phyloP scores from a whole-genome alignment of 2,329 filamentous ascomycete genomes.

The Xenoacremonium recifei region DNA sequence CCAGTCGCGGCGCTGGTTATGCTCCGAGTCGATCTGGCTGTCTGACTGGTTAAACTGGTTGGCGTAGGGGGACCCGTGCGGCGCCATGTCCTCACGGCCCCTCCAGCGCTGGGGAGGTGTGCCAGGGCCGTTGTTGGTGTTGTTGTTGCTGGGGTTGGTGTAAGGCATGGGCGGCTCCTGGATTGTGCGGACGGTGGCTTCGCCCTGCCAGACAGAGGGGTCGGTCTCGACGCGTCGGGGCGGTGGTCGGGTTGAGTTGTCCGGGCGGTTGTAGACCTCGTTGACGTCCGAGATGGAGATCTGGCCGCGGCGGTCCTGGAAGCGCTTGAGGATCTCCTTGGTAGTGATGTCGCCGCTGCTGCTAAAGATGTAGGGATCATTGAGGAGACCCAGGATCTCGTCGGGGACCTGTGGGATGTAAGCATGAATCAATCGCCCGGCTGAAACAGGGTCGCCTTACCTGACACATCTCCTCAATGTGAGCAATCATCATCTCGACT shows the following conservation, averaged over 20 bases:
- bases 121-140: conserved; percentile 36
- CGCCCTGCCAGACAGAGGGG: conserved; percentile 77
- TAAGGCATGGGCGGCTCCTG: conserved; percentile 53
- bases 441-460: conserved; percentile 53
- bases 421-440: conserved; percentile 8
- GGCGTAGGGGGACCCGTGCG: conserved; percentile 38
- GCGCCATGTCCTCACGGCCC: conserved; percentile 40
- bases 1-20: conserved; percentile 52
- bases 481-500: conserved; percentile 85
- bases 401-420: conserved; percentile 72
- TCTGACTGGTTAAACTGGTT: conserved; percentile 46
- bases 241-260: conserved; percentile 54
- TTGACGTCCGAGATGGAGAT: conserved; percentile 60
- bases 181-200: conserved; percentile 79
- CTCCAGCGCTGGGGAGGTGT: conserved; percentile 51
- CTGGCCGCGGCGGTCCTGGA: conserved; percentile 70
- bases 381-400: conserved; percentile 82
- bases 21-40: conserved; percentile 39
- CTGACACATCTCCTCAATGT: conserved; percentile 96
- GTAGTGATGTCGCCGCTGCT: conserved; percentile 85
- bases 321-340: conserved; percentile 94
- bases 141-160: no score
- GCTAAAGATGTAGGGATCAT: conserved; percentile 79
- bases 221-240: conserved; percentile 80
- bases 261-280: conserved; percentile 56